phyloP scores from a whole-genome alignment of 352 stramenopile genomes.

The Phytophthora pini region DNA sequence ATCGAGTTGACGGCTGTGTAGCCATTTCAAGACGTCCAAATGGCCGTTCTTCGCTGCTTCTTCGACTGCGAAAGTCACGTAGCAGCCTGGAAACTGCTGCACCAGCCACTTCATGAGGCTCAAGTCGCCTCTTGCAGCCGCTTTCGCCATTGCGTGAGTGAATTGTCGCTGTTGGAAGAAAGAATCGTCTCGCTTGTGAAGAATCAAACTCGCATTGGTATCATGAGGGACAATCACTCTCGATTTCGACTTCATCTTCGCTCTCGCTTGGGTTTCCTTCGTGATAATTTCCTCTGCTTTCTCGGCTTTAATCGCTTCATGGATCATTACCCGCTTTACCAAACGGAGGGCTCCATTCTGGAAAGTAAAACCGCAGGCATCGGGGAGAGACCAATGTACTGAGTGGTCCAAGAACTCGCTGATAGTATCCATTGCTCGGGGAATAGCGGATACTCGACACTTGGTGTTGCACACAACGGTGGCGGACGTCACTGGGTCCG shows the following conservation, averaged over 20 bases:
- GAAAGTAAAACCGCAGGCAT: constrained; percentile 34
- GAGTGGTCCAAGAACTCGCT: constrained; percentile 46
- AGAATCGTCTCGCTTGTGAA: constrained; percentile 21
- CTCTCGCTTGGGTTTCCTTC: constrained; percentile 12
- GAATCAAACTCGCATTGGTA: constrained; percentile 15
- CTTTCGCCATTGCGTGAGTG: constrained; percentile 36
- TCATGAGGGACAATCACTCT: constrained; percentile 10
- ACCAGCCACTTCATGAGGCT: constrained; percentile 40
- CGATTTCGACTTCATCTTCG: constrained; percentile 17
- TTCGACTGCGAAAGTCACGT: constrained; percentile 39
- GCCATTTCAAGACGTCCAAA: constrained; percentile 45
- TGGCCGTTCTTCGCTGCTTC: constrained; percentile 41
- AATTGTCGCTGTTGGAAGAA: constrained; percentile 39
- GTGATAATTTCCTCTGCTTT: constrained; percentile 22
- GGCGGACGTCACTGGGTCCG: constrained; percentile 27
- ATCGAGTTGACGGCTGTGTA: constrained; percentile 19
- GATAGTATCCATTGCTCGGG: constrained; percentile 34
- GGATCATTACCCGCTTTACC: constrained; percentile 29
- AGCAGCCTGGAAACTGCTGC: constrained; percentile 32
- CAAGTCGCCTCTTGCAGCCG: constrained; percentile 37
- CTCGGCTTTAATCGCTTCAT: constrained; percentile 22
- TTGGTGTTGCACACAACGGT: constrained; percentile 26
- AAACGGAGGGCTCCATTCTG: constrained; percentile 30
- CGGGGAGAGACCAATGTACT: constrained; percentile 33
- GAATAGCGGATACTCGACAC: constrained; percentile 31